A percentile compares a stretch with the other conserved stretches of the same genome.
Evolutionary conservation across 805 yeast genomes (phyloP).

Genomic region (Kodamaea neixiangensis): DNA sequence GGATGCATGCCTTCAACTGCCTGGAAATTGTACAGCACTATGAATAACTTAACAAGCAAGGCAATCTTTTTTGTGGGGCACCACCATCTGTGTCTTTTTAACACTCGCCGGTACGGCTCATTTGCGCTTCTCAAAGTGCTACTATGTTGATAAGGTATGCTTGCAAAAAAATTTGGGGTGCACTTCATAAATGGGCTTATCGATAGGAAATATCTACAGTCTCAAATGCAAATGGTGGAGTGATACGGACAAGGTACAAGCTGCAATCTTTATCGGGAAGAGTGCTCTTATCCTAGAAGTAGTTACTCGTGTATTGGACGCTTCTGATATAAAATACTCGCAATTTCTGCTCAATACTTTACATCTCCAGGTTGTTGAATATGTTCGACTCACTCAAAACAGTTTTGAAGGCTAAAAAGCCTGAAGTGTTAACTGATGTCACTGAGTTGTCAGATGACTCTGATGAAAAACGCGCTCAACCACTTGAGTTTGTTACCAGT

Average conservation of each 20-base stretch:
- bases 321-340: not conserved
- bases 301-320: not conserved
- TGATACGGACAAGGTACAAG: not conserved
- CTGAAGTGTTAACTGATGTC: not conserved
- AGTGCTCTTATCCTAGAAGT: not conserved
- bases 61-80: too few species aligned
- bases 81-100: not conserved
- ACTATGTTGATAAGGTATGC: not conserved
- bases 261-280: not conserved
- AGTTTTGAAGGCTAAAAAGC: not conserved
- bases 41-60: too few species aligned
- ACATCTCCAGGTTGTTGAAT: not conserved
- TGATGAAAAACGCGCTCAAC: not conserved
- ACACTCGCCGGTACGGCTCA: not conserved
- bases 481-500: slow-evolving; percentile 13
- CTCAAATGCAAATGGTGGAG: not conserved
- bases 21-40: too few species aligned
- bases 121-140: not conserved
- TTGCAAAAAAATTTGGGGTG: not conserved
- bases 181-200: not conserved
- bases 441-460: not conserved
- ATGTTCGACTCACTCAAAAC: not conserved
- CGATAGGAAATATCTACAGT: not conserved
- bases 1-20: too few species aligned
- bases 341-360: not conserved